Base-by-base conservation (phyloP, 2,329 filamentous ascomycete species). In the Rasamsonia emersonii region DNA sequence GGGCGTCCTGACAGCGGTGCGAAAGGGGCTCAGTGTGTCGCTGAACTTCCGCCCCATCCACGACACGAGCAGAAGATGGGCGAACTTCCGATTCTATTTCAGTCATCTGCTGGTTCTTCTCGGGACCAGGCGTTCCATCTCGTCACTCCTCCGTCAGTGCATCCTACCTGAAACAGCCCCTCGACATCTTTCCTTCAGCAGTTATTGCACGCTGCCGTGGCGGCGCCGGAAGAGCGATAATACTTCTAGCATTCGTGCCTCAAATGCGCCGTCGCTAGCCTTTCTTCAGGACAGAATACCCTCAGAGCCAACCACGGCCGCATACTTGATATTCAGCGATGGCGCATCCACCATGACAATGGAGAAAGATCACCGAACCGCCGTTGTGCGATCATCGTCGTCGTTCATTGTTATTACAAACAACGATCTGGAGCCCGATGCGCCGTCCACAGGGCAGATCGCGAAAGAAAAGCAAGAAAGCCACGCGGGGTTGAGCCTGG, bases 391-490 rank as follows among this genome's bases (percentile, higher is more conserved):
- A n/a, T 56, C 55, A 1, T 67, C 65, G 2, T 49, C 50, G 1
- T 55, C 63, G 2, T 77, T 79, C 44, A 65, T 77, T 21, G 61
- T 68, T 3, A 62, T 65, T 8, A 76, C 73, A 1, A 79, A 79
- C 45, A 69, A 73, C 46, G 72, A 78, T 36, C 45, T 51, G 16
- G 45, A 47, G 4, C 33, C 44, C 0, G 21, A 38, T 16, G 27
- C 43, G 11, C 7, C 33, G 23, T 17, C 43, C 33, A n/a, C n/a
- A n/a, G n/a, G n/a, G n/a, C 27, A 46, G 11, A 30, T 48, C 16
- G 36, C 44, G 30, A 21, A 43, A 26, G 30, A 42, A 30, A 41
- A 37, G 37, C 24, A 35, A 33, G 28, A 44, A 28, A 35, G 40
- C 4, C 46, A 44, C 18, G 4, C 20, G 13, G 46, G 46, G 8